Conservation (phyloP, 768 basidiomycete genomes). For the Dictyophora rubrovolvata region DNA sequence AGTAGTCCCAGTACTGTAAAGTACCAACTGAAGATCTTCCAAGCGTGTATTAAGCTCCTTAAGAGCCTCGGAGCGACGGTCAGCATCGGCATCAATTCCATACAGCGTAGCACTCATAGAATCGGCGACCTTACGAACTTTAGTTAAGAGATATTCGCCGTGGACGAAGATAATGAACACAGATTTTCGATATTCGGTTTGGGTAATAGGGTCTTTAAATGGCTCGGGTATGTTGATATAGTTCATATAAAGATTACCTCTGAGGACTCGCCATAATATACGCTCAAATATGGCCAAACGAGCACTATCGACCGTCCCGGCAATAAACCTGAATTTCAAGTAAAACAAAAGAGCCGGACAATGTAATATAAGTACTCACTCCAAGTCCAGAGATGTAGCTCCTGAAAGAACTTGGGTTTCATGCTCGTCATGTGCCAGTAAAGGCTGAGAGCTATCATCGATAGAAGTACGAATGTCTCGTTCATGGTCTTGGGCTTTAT, state of each 20-base stretch:
- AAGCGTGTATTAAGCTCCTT: slow-evolving; percentile 80
- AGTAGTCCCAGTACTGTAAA: slow-evolving; percentile 81
- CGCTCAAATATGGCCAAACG: slow-evolving; percentile 92
- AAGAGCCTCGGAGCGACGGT: slow-evolving; percentile 84
- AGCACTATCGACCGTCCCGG: slow-evolving; percentile 90
- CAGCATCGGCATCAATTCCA: slow-evolving; percentile 89
- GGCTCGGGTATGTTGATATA: slow-evolving; percentile 90
- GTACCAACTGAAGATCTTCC: slow-evolving; percentile 81
- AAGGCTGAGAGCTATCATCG: slow-evolving; percentile 83
- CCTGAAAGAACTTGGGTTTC: slow-evolving; percentile 45
- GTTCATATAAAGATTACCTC: slow-evolving; percentile 99
- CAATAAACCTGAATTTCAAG: slow-evolving; percentile 60
- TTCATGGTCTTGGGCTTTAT: slow-evolving; percentile 71
- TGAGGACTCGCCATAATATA: slow-evolving; percentile 93
- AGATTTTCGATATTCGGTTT: slow-evolving; percentile 84
- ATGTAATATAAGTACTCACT: slow-evolving; percentile 39
- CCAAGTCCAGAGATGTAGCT: slow-evolving; percentile 71
- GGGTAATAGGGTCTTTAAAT: slow-evolving; percentile 80
- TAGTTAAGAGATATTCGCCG: slow-evolving; percentile 81
- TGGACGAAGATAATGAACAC: slow-evolving; percentile 99
- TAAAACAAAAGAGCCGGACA: not conserved
- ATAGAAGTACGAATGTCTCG: slow-evolving; percentile 78
- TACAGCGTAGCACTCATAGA: slow-evolving; percentile 98
- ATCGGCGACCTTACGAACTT: slow-evolving; percentile 96
- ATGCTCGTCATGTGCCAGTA: slow-evolving; percentile 85